Evolutionary conservation across 768 basidiomycete genomes (phyloP), one percentile per base, ranked within the genome.

Genomic region (Lentinula sp.): DNA sequence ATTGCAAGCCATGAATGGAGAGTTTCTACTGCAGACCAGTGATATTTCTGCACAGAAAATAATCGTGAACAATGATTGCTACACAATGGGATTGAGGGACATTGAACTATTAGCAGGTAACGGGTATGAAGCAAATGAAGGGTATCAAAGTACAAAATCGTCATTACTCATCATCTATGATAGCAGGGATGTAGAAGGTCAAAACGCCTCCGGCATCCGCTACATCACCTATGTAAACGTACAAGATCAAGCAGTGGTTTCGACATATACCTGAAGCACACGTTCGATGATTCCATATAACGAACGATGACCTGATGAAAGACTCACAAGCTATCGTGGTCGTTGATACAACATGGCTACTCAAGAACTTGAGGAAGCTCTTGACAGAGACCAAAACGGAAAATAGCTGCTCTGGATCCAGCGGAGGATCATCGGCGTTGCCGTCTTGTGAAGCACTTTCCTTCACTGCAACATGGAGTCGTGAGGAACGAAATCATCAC

Each of bases 171-270:
- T 86, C 88, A 46, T 87, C 84, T 49, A 88, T 79, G 42, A 90
- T 82, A 1, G 87, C 89, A 46, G 93, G 93, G 56, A 95, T 86
- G 68, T 93, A 95, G 69, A 90, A 94, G 2, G 93, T 95, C 63
- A 95, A 76, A 45, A 95, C 90, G 2, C 91, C 93, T 49, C 92
- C 90, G 0, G 88, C 84, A 60, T 91, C 86, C 4, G 83, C 82
- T 10, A 87, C 80, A 36, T 91, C 87, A 9, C 93, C 93, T 48
- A 94, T 88, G 68, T 94, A 95, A 58, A 94, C 91, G 64, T 94
- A 95, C 55, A 94, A 80, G 65, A 95, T 94, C 61, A 91, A 79
- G 68, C 91, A 94, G 64, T 93, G 88, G 61, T 85, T 80, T 65
- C 87, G 85, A 68, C 93, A 95, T 54, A 95, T 80, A 68, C 88